Percentiles rank a stretch among this genome's conserved stretches.
Evolutionary conservation across 2,329 filamentous ascomycete genomes (phyloP).

Genomic region (Colletotrichum godetiae): DNA sequence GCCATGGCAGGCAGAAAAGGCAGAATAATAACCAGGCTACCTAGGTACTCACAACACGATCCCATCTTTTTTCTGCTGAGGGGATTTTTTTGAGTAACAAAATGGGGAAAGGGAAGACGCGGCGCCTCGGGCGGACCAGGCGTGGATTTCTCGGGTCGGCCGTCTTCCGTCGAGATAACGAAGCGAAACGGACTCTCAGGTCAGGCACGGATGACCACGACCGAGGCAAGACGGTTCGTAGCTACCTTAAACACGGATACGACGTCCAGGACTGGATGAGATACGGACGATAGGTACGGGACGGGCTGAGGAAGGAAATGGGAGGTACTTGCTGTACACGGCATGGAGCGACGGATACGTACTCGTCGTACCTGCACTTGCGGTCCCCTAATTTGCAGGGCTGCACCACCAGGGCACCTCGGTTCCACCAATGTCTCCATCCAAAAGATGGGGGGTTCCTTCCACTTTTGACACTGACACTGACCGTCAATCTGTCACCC

Average conservation of each 20-base stretch:
- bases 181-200: background rate
- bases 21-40: background rate
- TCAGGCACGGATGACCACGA: background rate
- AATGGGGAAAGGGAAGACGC: background rate
- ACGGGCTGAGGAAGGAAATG: background rate
- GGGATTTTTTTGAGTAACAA: background rate
- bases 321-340: background rate
- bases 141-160: background rate
- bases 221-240: background rate
- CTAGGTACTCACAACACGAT: background rate
- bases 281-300: background rate
- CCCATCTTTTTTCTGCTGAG: background rate
- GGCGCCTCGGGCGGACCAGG: background rate
- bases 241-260: background rate
- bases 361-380: background rate
- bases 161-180: constrained; percentile 1
- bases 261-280: background rate
- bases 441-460: background rate
- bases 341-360: background rate
- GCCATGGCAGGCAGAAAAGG: background rate
- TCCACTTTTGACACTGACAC: background rate
- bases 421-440: constrained; percentile 21
- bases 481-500: background rate
- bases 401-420: constrained; percentile 5
- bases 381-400: constrained; percentile 23